A percentile compares a stretch with the other conserved stretches of the same genome.
Evolutionary conservation across 805 yeast genomes (phyloP).

Genomic region (Schwanniomyces polymorphus): DNA sequence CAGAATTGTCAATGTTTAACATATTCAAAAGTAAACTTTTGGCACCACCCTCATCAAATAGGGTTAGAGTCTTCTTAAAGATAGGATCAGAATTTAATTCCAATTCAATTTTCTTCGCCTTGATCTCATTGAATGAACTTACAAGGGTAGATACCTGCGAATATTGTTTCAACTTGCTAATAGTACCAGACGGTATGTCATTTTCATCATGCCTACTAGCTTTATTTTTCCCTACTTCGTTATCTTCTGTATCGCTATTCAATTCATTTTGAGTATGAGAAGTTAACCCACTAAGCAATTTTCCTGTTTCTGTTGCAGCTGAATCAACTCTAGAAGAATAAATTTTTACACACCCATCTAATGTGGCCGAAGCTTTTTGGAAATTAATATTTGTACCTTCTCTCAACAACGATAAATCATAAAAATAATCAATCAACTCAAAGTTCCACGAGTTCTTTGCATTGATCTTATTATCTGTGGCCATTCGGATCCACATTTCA

Average conservation of each 20-base stretch:
- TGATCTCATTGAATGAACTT: conserved; percentile 47
- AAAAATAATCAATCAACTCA: conserved; percentile 52
- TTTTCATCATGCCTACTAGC: conserved; percentile 11
- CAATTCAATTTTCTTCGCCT: conserved; percentile 57
- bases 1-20: conserved; percentile 50
- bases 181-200: not conserved
- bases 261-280: conserved; percentile 22
- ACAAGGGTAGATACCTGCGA: conserved; percentile 37
- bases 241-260: conserved; percentile 19
- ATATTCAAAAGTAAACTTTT: conserved; percentile 67
- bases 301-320: conserved; percentile 87
- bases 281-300: conserved; percentile 73
- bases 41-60: conserved; percentile 83
- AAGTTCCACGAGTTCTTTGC: conserved; percentile 50
- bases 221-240: conserved; percentile 22
- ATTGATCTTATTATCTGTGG: conserved; percentile 50
- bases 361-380: conserved; percentile 85
- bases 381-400: conserved; percentile 66
- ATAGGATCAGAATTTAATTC: conserved; percentile 71
- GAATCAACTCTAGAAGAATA: conserved; percentile 90
- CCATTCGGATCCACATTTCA: conserved; percentile 49
- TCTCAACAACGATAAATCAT: conserved; percentile 47
- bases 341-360: conserved; percentile 93
- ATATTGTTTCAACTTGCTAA: not conserved
- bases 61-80: conserved; percentile 72